Percentiles rank a stretch among this genome's conserved stretches.
Evolutionary conservation across 768 basidiomycete species (phyloP).

Genomic region (Rossbeevera mucosa): DNA sequence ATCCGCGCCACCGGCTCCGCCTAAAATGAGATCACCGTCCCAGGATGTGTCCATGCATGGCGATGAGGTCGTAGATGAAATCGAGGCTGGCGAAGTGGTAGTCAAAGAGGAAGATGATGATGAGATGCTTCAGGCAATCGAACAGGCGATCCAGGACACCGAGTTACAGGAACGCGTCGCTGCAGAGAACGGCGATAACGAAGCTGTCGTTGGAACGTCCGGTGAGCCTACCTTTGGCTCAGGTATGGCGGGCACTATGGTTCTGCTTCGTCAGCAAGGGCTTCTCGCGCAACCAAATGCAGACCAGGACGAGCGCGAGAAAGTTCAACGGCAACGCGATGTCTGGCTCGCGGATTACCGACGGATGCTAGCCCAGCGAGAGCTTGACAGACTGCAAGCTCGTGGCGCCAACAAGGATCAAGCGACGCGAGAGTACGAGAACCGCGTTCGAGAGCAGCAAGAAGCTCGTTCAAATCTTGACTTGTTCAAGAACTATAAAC

Average conservation of each 20-base stretch:
- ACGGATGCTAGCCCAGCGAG: conserved; percentile 67
- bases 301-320: conserved; percentile 74
- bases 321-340: conserved; percentile 78
- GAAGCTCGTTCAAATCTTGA: conserved; percentile 81
- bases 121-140: conserved; percentile 75
- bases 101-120: conserved; percentile 80
- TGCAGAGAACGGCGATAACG: conserved; percentile 29
- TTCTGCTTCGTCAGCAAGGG: conserved; percentile 89
- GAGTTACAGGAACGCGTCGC: conserved; percentile 50
- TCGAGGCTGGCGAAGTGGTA: conserved; percentile 77
- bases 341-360: conserved; percentile 88
- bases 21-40: conserved; percentile 38
- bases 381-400: conserved; percentile 69
- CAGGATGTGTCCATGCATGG: conserved; percentile 55
- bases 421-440: conserved; percentile 91
- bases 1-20: conserved; percentile 20
- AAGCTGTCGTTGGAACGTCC: conserved; percentile 53
- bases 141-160: conserved; percentile 58
- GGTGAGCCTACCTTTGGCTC: conserved; percentile 74
- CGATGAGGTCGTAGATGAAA: conserved; percentile 54
- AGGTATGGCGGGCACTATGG: conserved; percentile 86
- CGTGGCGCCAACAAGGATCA: conserved; percentile 88
- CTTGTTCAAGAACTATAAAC: conserved; percentile 90
- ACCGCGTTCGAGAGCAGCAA: conserved; percentile 84
- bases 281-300: conserved; percentile 60